A percentile compares a stretch with the other conserved stretches of the same genome.
phyloP scores from a whole-genome alignment of 2,329 filamentous ascomycete species.

The Stenocarpella maydis region DNA sequence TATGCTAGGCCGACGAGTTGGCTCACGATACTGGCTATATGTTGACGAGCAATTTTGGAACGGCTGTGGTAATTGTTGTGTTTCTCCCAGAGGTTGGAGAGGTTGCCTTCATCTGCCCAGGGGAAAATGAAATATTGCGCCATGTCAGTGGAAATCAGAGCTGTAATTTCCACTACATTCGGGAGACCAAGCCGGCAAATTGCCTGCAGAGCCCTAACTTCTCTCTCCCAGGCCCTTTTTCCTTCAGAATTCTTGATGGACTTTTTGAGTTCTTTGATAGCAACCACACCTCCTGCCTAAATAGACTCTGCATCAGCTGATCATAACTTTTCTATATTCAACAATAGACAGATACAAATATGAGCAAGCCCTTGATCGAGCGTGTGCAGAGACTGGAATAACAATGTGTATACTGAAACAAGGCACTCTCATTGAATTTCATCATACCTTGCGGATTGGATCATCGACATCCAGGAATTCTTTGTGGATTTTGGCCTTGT shows the following conservation, averaged over 20 bases:
- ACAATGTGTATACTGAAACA: neutral
- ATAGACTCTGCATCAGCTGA: neutral
- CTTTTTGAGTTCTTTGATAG: slow-evolving; percentile 5
- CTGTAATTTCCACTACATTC: slow-evolving; percentile 11
- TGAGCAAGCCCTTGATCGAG: neutral
- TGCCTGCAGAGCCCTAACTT: neutral
- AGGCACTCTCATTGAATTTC: neutral
- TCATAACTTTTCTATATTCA: neutral
- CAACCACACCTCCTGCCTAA: neutral
- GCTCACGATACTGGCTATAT: neutral
- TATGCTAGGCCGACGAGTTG: slow-evolving; percentile 19
- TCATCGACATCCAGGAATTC: neutral
- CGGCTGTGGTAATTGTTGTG: neutral
- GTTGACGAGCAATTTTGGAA: neutral
- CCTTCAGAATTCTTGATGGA: neutral
- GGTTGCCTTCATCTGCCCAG: slow-evolving; percentile 30
- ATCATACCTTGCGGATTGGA: neutral
- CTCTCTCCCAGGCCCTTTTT: neutral
- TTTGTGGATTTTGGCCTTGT: neutral
- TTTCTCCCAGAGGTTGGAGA: slow-evolving; percentile 7
- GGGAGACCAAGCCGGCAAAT: neutral
- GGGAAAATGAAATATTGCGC: slow-evolving; percentile 31
- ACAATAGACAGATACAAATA: neutral
- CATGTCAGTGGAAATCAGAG: neutral
- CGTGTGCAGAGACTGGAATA: neutral